A percentile compares a stretch with the other conserved stretches of the same genome.
phyloP scores from a whole-genome alignment of 148 eudicot species.

The Rhododendron kiyosumense region DNA sequence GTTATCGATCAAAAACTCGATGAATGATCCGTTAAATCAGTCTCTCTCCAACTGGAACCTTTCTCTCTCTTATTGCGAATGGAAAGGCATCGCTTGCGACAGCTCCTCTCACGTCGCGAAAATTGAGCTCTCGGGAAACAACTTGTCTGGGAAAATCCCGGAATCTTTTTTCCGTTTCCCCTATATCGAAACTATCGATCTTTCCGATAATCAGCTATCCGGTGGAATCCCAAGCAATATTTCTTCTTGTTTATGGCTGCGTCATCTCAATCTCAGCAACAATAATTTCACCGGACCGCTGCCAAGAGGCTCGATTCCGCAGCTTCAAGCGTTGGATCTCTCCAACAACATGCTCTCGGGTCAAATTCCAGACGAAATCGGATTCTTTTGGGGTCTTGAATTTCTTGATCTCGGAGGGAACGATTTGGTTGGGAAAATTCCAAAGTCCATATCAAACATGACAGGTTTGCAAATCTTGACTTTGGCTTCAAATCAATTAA shows the following conservation, averaged over 20 bases:
- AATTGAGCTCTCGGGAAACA: conserved; percentile 52
- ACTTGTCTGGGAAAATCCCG: conserved; percentile 54
- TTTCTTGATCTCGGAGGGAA: conserved; percentile 86
- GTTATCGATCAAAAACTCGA: conserved; percentile 45
- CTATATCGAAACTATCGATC: conserved; percentile 41
- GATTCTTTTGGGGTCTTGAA: conserved; percentile 25
- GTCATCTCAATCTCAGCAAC: conserved; percentile 63
- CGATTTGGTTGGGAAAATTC: conserved; percentile 50
- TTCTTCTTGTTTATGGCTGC: conserved; percentile 39
- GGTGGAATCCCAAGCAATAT: conserved; percentile 42
- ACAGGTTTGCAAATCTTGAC: conserved; percentile 49
- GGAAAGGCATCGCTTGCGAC: conserved; percentile 62
- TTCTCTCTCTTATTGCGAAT: conserved; percentile 46
- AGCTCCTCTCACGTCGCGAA: conserved; percentile 35
- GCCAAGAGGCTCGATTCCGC: conserved; percentile 27
- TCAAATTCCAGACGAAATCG: conserved; percentile 47
- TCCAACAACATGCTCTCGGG: conserved; percentile 80
- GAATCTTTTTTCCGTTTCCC: conserved; percentile 45
- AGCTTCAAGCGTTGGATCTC: conserved; percentile 55
- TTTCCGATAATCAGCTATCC: conserved; percentile 54
- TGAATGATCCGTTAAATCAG: conserved; percentile 47
- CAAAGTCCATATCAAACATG: conserved; percentile 54
- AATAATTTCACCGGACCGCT: conserved; percentile 66
- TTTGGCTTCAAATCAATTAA: conserved; percentile 70
- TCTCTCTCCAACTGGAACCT: conserved; percentile 61